Evolutionary conservation across 768 basidiomycete genomes (phyloP), one percentile per base, ranked within the genome.

Genomic region (Tulasnella sp.): DNA sequence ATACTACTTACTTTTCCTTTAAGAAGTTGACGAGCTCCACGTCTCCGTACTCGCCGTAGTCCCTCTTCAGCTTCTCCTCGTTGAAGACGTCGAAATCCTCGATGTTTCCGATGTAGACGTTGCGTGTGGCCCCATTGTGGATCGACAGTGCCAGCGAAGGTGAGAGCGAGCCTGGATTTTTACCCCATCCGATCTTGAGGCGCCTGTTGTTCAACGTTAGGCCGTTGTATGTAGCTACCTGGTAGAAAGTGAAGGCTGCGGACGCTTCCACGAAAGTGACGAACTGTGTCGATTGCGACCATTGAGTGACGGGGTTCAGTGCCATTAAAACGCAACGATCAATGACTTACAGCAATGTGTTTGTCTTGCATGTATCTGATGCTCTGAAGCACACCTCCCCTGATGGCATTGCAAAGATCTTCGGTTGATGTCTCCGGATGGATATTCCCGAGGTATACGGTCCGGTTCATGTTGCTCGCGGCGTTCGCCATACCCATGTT

Each of bases 181-280:
- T 98, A 60, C 95, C 95, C 96, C 95, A 99, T 49, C 95, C 94
- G 65, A 97, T 83, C 77, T 97, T 98, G 63, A 98, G 80, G 26
- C 93, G 83, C 44, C 94, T 85, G 71, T 92, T 90, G 76, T 92
- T 94, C 61, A 98, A 76, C 23, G 86, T 90, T 58, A 99, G 76
- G 4, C 94, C 93, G 65, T 92, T 86, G 69, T 83, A 86, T 1
- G 85, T 83, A 15, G 95, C 92, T 38, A 91, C 85, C 68, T 95
- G 88, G 81, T 83, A 93, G 78, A 99, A 97, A 9, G 88, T 87
- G 67, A 90, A 85, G 1, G 96, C 94, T 52, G 89, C 88, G 0
- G 86, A 84, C 10, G 93, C 88, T 68, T 97, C 93, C 64, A 97
- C 85, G 69, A 99, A 98, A 4, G 92, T 95, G 56, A 97, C 88